These are phyloP conservation scores for Periconia sp. DNA, from an alignment of 2,329 filamentous ascomycete species.

Conservation along the genomic window DNA sequence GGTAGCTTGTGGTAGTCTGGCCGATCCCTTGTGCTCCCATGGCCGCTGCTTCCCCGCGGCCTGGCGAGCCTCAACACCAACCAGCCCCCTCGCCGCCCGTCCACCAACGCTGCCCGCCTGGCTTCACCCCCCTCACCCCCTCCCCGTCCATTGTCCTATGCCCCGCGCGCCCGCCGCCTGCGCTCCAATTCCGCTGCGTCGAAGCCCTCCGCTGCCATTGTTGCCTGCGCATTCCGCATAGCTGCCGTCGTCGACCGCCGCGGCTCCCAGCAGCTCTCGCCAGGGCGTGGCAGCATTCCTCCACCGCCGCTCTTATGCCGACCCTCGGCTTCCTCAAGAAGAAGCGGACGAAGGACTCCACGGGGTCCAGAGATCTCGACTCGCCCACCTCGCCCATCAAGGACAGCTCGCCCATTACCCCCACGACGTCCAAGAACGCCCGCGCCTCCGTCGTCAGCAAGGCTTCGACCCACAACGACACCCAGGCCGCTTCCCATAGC, in stretches of 20 bases:
- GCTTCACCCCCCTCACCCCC: conserved; percentile 5
- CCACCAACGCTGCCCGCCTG: background rate
- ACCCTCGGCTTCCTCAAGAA: conserved; percentile 96
- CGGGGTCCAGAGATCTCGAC: conserved; percentile 64
- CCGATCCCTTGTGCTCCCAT: conserved; percentile 7
- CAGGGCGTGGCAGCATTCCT: conserved; percentile 34
- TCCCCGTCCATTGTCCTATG: conserved; percentile 15
- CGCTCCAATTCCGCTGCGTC: conserved; percentile 18
- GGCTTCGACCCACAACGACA: conserved; percentile 26
- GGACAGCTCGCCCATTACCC: conserved; percentile 56
- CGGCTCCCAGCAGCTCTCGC: conserved; percentile 17
- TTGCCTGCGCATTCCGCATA: conserved; percentile 26
- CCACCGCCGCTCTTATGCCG: conserved; percentile 71
- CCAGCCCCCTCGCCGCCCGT: conserved; percentile 8
- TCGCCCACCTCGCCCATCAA: conserved; percentile 71
- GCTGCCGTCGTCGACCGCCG: conserved; percentile 12
- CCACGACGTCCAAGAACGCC: conserved; percentile 34
- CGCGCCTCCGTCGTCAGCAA: conserved; percentile 28
- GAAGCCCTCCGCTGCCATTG: conserved; percentile 19
- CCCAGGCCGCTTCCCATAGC: conserved; percentile 19
- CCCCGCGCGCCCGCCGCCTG: conserved; percentile 11
- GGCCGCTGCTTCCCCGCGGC: conserved; percentile 12
- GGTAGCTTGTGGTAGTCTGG: background rate
- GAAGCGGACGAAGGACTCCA: conserved; percentile 93
- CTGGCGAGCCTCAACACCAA: conserved; percentile 14